A percentile compares a stretch with the other conserved stretches of the same genome.
phyloP scores from a whole-genome alignment of 1,284 basidiomycete genomes.

The Ceratobasidium sp. region DNA sequence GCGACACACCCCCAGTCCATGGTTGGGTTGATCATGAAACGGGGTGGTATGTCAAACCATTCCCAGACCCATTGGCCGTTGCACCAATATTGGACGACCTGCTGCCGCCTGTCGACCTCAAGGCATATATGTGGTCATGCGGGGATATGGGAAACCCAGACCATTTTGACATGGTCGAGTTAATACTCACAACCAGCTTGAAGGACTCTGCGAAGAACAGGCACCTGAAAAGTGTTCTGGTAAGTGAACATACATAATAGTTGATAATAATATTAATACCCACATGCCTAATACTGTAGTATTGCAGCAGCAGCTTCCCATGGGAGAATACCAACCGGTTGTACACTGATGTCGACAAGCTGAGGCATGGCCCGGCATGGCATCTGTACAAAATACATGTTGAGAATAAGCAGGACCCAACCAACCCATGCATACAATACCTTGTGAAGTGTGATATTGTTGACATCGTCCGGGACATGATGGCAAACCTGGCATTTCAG shows the following conservation, averaged over 20 bases:
- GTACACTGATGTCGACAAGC: neutral
- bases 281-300: neutral
- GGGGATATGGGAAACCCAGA: neutral
- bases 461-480: neutral
- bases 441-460: neutral
- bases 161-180: neutral
- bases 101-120: neutral
- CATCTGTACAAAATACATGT: neutral
- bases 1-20: too few relatives aligned
- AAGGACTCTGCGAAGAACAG: neutral
- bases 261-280: neutral
- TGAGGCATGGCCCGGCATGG: neutral
- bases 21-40: too few relatives aligned
- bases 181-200: neutral
- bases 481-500: neutral
- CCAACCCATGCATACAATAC: neutral
- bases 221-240: slow-evolving; percentile 1
- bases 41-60: neutral
- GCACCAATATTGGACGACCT: neutral
- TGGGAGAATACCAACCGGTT: neutral
- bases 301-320: neutral
- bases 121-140: neutral
- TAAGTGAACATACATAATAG: neutral
- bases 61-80: neutral
- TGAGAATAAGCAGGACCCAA: too few relatives aligned